Conservation (phyloP, 169 alveolate species). For the Theileria parva region DNA sequence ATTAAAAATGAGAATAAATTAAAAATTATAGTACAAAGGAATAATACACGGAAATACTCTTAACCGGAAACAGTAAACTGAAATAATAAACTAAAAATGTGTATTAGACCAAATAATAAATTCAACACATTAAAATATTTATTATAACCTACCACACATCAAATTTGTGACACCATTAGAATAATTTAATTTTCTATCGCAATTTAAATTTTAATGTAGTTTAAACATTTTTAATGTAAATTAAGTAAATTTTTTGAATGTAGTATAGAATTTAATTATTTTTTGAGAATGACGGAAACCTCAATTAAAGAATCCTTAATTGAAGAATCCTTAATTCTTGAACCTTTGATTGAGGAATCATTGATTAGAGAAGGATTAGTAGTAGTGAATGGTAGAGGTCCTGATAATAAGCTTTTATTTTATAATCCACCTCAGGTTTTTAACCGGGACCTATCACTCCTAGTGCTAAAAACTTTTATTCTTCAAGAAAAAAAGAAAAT, state of each 20-base stretch:
- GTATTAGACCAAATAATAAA: not conserved
- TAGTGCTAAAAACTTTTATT: conserved; percentile 80
- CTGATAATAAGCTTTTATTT: conserved; percentile 70
- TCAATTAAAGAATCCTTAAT: no score
- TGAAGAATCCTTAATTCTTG: no score
- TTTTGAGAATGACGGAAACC: not conserved
- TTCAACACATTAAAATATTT: not conserved
- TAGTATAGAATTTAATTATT: not conserved
- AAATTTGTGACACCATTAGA: no score
- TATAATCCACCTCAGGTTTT: conserved; percentile 92
- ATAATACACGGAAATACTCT: not conserved
- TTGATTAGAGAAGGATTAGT: conserved; percentile 77
- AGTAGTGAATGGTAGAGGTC: conserved; percentile 64
- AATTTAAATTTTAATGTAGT: not conserved
- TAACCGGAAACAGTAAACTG: no score
- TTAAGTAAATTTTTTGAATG: not conserved
- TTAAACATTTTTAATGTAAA: not conserved
- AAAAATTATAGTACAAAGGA: not conserved
- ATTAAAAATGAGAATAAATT: no score
- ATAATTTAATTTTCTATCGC: not conserved
- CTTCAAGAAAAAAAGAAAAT: conserved; percentile 60
- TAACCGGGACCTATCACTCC: conserved; percentile 89
- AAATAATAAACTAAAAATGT: not conserved
- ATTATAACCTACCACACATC: not conserved
- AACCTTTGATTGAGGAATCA: not conserved